Percentiles rank a stretch among this genome's conserved stretches.
These are phyloP conservation scores for Cucurbita pepo DNA, from an alignment of 306 rosid genomes.

Conservation along the genomic window DNA sequence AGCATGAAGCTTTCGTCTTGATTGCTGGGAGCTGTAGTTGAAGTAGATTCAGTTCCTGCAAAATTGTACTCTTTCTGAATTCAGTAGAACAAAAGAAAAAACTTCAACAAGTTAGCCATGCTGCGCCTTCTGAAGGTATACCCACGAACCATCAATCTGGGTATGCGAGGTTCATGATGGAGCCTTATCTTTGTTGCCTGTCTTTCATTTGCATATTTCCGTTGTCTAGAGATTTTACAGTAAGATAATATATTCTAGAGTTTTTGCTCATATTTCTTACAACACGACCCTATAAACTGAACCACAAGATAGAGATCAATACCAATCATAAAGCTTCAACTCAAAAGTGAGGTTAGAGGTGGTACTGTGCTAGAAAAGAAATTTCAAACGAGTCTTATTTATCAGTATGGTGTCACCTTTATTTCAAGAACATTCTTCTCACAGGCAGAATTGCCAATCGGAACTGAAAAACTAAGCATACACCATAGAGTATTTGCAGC, in stretches of 20 bases:
- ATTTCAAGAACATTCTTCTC: neutral
- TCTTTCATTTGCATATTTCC: neutral
- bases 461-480: neutral
- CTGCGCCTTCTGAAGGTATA: neutral
- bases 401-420: neutral
- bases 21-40: neutral
- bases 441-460: neutral
- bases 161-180: neutral
- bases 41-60: neutral
- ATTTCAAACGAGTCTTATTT: neutral
- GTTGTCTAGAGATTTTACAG: neutral
- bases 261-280: neutral
- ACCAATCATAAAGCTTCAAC: neutral
- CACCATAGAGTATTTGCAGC: neutral
- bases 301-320: neutral
- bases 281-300: neutral
- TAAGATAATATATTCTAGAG: neutral
- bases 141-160: neutral
- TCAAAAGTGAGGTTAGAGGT: neutral
- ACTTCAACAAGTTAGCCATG: neutral
- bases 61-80: neutral
- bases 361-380: neutral
- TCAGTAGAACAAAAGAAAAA: neutral
- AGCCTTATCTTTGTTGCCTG: neutral
- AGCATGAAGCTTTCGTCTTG: neutral